Base-by-base conservation (phyloP, 768 basidiomycete species). In the Sarcodon aspratus region DNA sequence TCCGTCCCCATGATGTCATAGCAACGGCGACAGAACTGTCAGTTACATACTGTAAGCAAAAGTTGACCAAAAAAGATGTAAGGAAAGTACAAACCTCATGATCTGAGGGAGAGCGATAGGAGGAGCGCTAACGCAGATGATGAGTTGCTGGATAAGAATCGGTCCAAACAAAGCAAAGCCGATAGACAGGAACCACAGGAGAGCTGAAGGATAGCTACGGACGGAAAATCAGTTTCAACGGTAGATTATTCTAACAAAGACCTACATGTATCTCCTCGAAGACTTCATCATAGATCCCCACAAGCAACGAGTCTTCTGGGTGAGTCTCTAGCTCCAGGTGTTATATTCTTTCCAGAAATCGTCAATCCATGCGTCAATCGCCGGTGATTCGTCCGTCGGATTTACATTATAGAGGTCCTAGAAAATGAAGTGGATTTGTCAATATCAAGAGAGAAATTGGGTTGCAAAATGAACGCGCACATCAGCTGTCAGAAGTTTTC, bases 111-210 rank as follows among this genome's bases (percentile, higher is more conserved):
- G 56, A 10, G 58, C 37, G 10, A 62, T 54, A 15, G 50, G 40
- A 21, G 52, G 53, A 36, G 61, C 59, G 27, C 48, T 56, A 4
- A 45, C 46, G 12, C 53, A 55, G n/a, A 62, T 53, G 13, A 60
- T 61, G 46, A 62, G 54, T 47, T 62, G 61, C 45, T 62, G 61
- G 3, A 62, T 36, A n/a, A 63, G 33, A 1, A 62, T 21, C 15
- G 61, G 61, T 10, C 61, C 46, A 34, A 62, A 44, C 36, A 62
- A 50, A 31, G 45, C 37, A 9, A 59, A 54, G 45, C 45, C 40
- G 17, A 61, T 32, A 15, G 61, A 62, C 4, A 62, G 27, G 48
- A 62, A 52, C 61, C 61, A 62, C n/a, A 62, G 50, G n/a, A 63
- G 10, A 10, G 49, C 61, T 11, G 61, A 62, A 33, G 57, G 49